phyloP scores from a whole-genome alignment of 2,329 filamentous ascomycete genomes.

The Ophiosphaerella korrae region DNA sequence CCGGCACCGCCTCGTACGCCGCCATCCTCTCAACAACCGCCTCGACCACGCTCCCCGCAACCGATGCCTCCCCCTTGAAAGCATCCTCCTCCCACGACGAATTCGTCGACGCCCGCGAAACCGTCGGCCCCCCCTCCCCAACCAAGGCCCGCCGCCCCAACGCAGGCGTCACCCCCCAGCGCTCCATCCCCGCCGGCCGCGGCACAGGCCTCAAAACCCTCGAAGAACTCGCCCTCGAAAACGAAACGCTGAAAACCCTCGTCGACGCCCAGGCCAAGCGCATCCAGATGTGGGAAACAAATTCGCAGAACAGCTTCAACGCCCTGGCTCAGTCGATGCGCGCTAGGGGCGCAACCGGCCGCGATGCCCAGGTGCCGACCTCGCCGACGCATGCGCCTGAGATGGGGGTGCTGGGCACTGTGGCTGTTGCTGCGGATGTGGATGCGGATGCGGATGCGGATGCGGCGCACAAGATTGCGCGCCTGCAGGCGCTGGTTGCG shows the following conservation, averaged over 20 bases:
- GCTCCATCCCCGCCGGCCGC: constrained; percentile 39
- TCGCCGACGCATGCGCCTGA: too few species aligned
- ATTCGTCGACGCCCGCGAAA: constrained; percentile 86
- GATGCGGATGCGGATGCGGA: constrained; percentile 7
- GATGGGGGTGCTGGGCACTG: too few species aligned
- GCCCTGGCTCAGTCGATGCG: constrained; percentile 80
- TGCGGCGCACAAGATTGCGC: constrained; percentile 25
- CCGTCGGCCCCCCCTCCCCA: constrained; percentile 55
- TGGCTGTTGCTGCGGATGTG: too few species aligned
- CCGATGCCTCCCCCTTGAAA: constrained; percentile 38
- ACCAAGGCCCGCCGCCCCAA: constrained; percentile 42
- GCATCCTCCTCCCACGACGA: constrained; percentile 62
- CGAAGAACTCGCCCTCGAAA: constrained; percentile 89
- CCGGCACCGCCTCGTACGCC: constrained; percentile 90
- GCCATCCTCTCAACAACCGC: constrained; percentile 66
- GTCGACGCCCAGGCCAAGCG: constrained; percentile 85
- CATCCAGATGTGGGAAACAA: constrained; percentile 91
- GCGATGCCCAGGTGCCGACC: background rate
- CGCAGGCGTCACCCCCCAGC: constrained; percentile 28
- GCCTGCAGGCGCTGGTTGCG: constrained; percentile 35
- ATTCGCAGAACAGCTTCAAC: constrained; percentile 84
- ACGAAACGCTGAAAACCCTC: constrained; percentile 80
- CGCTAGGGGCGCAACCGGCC: constrained; percentile 33
- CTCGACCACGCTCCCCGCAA: constrained; percentile 44
- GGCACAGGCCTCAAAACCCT: constrained; percentile 65